Conservation (phyloP, 1,284 basidiomycete genomes). For the Cutaneotrichosporon mucoides region DNA sequence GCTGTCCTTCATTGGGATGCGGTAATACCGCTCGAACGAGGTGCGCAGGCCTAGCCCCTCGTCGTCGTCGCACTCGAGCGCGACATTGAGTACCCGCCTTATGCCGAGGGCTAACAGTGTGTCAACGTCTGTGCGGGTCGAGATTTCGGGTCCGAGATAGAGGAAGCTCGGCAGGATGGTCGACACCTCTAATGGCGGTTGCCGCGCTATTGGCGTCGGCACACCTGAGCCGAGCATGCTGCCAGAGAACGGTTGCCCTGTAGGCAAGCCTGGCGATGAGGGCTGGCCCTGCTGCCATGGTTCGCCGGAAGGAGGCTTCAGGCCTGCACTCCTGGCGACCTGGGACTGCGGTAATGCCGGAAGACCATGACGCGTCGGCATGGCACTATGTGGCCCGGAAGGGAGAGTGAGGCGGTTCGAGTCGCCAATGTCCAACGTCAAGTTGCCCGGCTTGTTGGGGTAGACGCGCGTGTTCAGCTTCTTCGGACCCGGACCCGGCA, state of each 20-base stretch:
- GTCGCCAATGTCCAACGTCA: conserved; percentile 17
- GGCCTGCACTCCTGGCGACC: neutral
- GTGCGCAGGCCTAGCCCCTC: conserved; percentile 63
- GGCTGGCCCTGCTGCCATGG: neutral
- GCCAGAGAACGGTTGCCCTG: neutral
- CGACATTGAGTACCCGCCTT: conserved; percentile 83
- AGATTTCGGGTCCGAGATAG: conserved; percentile 86
- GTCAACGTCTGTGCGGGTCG: conserved; percentile 65
- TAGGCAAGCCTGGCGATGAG: neutral
- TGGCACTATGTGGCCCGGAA: conserved; percentile 8
- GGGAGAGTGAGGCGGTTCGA: conserved; percentile 7
- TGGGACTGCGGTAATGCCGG: neutral
- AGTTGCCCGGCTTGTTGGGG: conserved; percentile 5
- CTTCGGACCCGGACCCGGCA: neutral
- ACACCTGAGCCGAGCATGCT: neutral
- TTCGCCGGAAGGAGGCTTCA: neutral
- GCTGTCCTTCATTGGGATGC: conserved; percentile 87
- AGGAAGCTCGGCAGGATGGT: conserved; percentile 86
- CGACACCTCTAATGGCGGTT: conserved; percentile 63
- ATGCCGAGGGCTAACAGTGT: conserved; percentile 72
- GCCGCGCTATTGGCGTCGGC: conserved; percentile 19
- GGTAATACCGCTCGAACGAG: conserved; percentile 73
- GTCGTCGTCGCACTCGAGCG: conserved; percentile 81
- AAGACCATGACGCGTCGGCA: neutral
- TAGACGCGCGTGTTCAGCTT: conserved; percentile 9